phyloP scores from a whole-genome alignment of 2,329 filamentous ascomycete genomes.

The Hymenoscyphus fraxineus region DNA sequence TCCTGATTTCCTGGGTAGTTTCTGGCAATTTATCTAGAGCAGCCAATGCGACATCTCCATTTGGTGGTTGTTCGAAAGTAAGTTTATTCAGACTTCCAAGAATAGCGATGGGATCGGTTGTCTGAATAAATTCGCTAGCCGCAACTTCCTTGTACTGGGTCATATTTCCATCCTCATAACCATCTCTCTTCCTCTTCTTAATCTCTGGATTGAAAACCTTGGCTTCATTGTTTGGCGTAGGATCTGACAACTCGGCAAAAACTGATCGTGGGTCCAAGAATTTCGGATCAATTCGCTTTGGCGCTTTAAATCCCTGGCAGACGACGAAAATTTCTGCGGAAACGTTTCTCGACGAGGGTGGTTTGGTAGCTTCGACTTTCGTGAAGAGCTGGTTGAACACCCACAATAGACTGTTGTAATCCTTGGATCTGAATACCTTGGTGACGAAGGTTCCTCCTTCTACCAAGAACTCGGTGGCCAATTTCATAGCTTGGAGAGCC shows the following conservation, averaged over 20 bases:
- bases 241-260: conserved; percentile 84
- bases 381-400: conserved; percentile 95
- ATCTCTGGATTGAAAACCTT: conserved; percentile 97
- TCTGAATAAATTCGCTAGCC: conserved; percentile 92
- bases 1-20: conserved; percentile 76
- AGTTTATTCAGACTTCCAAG: conserved; percentile 82
- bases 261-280: conserved; percentile 87
- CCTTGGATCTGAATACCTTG: conserved; percentile 95
- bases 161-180: conserved; percentile 95
- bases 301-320: conserved; percentile 90
- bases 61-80: conserved; percentile 73
- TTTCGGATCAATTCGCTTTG: conserved; percentile 86
- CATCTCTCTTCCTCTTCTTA: conserved; percentile 96
- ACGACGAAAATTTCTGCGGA: conserved; percentile 99
- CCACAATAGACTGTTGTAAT: conserved; percentile 95
- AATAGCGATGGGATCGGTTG: conserved; percentile 86
- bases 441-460: conserved; percentile 93
- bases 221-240: conserved; percentile 90
- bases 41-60: conserved; percentile 80
- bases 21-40: conserved; percentile 82
- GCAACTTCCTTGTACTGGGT: conserved; percentile 86
- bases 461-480: conserved; percentile 88
- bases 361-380: conserved; percentile 96
- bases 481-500: conserved; percentile 82
- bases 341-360: conserved; percentile 90